phyloP scores from a whole-genome alignment of 1,139 yeast species.

The Suhomyces choctaworum region DNA sequence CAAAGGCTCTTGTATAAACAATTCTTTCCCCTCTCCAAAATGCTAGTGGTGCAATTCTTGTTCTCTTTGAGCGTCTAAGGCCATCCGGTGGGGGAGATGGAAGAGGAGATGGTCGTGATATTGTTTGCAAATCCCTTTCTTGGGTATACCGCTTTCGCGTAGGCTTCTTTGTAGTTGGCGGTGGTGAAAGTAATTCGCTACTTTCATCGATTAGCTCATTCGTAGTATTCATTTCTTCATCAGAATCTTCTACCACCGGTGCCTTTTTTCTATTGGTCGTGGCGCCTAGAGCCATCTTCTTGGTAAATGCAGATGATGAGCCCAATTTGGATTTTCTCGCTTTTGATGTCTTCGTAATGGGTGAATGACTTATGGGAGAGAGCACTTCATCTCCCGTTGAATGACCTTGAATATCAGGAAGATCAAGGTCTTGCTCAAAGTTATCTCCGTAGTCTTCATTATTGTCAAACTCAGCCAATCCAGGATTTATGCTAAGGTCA shows the following conservation, averaged over 20 bases:
- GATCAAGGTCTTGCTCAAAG: conserved; percentile 9
- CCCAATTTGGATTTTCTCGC: conserved; percentile 1
- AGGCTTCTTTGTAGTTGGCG: conserved; percentile 19
- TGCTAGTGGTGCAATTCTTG: conserved; percentile 71
- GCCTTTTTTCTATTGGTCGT: conserved; percentile 17
- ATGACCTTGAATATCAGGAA: not conserved
- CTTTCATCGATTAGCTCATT: conserved; percentile 13
- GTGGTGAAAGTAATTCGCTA: conserved; percentile 22
- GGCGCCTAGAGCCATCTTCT: conserved; percentile 44
- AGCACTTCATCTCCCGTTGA: not conserved
- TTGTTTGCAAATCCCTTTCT: conserved; percentile 1
- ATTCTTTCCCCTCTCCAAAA: conserved; percentile 84
- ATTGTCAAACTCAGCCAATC: conserved; percentile 13
- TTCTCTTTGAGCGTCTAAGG: conserved; percentile 56
- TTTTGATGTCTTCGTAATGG: conserved; percentile 5
- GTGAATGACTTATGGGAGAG: conserved; percentile 10
- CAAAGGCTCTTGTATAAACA: conserved; percentile 56
- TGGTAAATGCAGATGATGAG: conserved; percentile 31
- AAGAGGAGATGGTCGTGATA: conserved; percentile 28
- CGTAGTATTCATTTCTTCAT: conserved; percentile 25
- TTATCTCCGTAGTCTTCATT: conserved; percentile 15
- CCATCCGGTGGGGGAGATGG: conserved; percentile 52
- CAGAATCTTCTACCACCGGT: conserved; percentile 15
- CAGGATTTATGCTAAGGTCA: conserved; percentile 12
- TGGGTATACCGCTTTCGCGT: conserved; percentile 8